Percentiles rank a stretch among this genome's conserved stretches.
phyloP scores from a whole-genome alignment of 495 filamentous ascomycete species.

The Aspergillus sclerotioniger region DNA sequence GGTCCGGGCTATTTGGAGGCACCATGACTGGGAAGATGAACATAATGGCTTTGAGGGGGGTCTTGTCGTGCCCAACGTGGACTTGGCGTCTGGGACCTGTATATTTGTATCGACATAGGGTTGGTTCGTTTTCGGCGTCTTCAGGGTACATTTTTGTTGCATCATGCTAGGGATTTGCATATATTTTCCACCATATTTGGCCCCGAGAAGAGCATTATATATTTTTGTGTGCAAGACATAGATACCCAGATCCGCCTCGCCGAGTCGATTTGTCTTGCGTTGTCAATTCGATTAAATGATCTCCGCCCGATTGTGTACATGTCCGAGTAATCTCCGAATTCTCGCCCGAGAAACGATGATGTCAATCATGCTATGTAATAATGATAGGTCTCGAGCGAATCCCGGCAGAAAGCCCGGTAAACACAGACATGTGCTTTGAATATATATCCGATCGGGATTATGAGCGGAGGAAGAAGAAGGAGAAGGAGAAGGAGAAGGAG shows the following conservation, averaged over 20 bases:
- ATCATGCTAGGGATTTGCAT: slow-evolving; percentile 10
- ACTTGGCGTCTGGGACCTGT: slow-evolving; percentile 20
- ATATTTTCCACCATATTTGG: slow-evolving; percentile 7
- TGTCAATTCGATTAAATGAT: not conserved
- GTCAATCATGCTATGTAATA: not conserved
- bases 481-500: too few species aligned
- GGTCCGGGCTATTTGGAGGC: not conserved
- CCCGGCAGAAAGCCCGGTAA: not conserved
- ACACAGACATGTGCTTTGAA: not conserved
- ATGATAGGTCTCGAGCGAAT: not conserved
- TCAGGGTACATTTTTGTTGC: slow-evolving; percentile 13
- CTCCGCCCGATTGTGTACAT: not conserved
- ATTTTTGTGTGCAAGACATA: not conserved
- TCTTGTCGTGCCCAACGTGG: slow-evolving; percentile 7
- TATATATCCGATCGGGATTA: too few species aligned
- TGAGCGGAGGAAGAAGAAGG: too few species aligned
- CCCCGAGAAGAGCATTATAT: slow-evolving; percentile 5
- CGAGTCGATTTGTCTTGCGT: not conserved
- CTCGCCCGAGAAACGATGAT: slow-evolving; percentile 6
- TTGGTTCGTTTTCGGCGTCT: slow-evolving; percentile 8
- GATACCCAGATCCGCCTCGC: not conserved
- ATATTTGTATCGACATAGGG: slow-evolving; percentile 19
- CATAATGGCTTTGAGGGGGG: not conserved
- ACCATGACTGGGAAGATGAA: not conserved
- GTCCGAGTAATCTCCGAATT: not conserved